phyloP scores from a whole-genome alignment of 495 filamentous ascomycete species.

The Penicillium goetzii region DNA sequence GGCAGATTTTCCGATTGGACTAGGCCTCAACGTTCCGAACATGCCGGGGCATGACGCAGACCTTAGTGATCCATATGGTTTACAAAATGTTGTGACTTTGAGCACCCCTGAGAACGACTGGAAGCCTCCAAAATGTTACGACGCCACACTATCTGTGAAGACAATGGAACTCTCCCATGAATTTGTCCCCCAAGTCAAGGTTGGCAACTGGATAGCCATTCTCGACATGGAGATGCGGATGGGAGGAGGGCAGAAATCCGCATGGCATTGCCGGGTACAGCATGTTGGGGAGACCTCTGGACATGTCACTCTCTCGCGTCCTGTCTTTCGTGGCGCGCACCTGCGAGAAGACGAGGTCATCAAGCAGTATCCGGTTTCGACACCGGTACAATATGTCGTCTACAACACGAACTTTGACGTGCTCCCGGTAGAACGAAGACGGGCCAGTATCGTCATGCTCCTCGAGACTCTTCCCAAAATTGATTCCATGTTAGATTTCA shows the following conservation, averaged over 20 bases:
- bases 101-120: background rate
- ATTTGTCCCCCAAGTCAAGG: slow-evolving; percentile 35
- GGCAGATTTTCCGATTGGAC: slow-evolving; percentile 67
- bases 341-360: background rate
- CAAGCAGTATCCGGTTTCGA: background rate
- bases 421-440: slow-evolving; percentile 52
- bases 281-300: slow-evolving; percentile 6
- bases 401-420: slow-evolving; percentile 64
- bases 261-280: slow-evolving; percentile 33
- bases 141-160: slow-evolving; percentile 28
- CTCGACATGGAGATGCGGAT: slow-evolving; percentile 32
- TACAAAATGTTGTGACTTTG: background rate
- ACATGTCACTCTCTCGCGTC: slow-evolving; percentile 24
- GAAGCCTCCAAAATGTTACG: background rate
- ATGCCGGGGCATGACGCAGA: background rate
- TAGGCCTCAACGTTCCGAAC: slow-evolving; percentile 68
- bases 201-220: slow-evolving; percentile 62
- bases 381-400: slow-evolving; percentile 20
- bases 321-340: background rate
- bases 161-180: slow-evolving; percentile 50
- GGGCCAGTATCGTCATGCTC: slow-evolving; percentile 56
- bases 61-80: background rate
- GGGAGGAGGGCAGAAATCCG: background rate
- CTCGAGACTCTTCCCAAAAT: slow-evolving; percentile 72
- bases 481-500: slow-evolving; percentile 61